Evolutionary conservation across 768 basidiomycete genomes (phyloP), one percentile per base, ranked within the genome.

Genomic region (Mycena indigotica): DNA sequence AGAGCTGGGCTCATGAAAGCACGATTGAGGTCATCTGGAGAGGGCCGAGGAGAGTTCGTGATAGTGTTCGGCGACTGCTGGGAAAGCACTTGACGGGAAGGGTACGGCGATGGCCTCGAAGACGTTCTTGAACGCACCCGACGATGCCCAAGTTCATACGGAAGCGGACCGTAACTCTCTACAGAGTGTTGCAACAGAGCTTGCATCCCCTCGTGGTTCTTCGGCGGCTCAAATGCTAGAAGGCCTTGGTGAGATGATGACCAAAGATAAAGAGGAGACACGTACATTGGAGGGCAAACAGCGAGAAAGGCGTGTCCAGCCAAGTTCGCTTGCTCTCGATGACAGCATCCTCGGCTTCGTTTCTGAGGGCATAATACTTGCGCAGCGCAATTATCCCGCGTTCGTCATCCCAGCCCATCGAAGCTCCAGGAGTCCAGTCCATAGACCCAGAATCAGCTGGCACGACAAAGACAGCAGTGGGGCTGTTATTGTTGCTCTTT

Each of bases 21-120:
- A 29, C 63, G 44, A 64, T 66, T 17, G 55, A 52, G 32, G 66
- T 73, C 32, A 55, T 64, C 26, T 41, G 64, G 45, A 1, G 68
- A 65, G 0, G 70, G 66, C 1, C 70, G 75, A 1, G 69, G 57
- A 40, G 46, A 48, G 46, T 48, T 23, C 12, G 46, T 26, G 23
- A 48, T 48, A 6, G 75, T 69, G 35, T 84, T 78, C 0, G 78
- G 71, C 0, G 85, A 80, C 2, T 46, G 13, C 3, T 40, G 16
- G 77, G 66, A 1, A 79, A 76, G 0, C 75, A 69, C 66, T 80
- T 85, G 35, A 74, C 70, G 12, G 75, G 66, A 71, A 30, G 89
- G 88, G 59, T 93, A 92, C 0, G 90, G 91, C 4, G 88, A 88
- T 0, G 88, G 76, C 17, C 91, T 79, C 25, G 90, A 91, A 26